A percentile compares a stretch with the other conserved stretches of the same genome.
These are phyloP conservation scores for Globisporangium nagaii DNA, from an alignment of 352 stramenopile species.

Conservation along the genomic window DNA sequence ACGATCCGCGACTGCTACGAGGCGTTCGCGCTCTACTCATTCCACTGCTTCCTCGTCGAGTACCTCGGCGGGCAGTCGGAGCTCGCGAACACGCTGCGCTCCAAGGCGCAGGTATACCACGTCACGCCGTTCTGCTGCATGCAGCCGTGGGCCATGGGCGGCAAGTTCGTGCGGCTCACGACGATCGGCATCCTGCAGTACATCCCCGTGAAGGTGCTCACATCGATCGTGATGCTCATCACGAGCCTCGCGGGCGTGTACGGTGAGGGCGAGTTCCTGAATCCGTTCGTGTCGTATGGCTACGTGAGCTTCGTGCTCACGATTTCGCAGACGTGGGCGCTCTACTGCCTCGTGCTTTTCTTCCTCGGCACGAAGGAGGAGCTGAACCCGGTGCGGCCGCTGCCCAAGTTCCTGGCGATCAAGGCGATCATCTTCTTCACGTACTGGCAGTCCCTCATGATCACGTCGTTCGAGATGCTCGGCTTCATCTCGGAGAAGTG, in stretches of 20 bases:
- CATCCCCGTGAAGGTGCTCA: slow-evolving; percentile 87
- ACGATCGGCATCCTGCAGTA: slow-evolving; percentile 93
- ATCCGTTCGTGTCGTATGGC: slow-evolving; percentile 73
- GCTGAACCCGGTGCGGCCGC: slow-evolving; percentile 82
- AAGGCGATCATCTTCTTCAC: slow-evolving; percentile 95
- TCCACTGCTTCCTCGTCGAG: slow-evolving; percentile 91
- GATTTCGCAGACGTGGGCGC: slow-evolving; percentile 87
- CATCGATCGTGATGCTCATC: slow-evolving; percentile 84
- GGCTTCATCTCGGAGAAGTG: slow-evolving; percentile 83
- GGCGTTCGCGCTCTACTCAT: slow-evolving; percentile 92
- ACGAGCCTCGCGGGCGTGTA: slow-evolving; percentile 84
- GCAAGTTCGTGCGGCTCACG: slow-evolving; percentile 90
- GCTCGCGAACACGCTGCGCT: slow-evolving; percentile 78
- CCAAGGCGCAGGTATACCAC: slow-evolving; percentile 81
- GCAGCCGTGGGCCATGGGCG: slow-evolving; percentile 86
- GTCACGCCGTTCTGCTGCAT: slow-evolving; percentile 85
- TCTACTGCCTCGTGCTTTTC: slow-evolving; percentile 94
- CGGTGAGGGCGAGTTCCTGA: slow-evolving; percentile 84
- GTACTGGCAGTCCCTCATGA: slow-evolving; percentile 92
- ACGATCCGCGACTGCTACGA: slow-evolving; percentile 91
- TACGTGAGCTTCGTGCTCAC: slow-evolving; percentile 91
- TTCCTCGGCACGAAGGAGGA: slow-evolving; percentile 90
- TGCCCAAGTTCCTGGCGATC: slow-evolving; percentile 93
- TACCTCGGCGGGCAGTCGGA: slow-evolving; percentile 83
- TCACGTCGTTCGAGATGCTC: slow-evolving; percentile 84